phyloP scores from a whole-genome alignment of 1,284 basidiomycete species.

The Schizopora paradoxa region DNA sequence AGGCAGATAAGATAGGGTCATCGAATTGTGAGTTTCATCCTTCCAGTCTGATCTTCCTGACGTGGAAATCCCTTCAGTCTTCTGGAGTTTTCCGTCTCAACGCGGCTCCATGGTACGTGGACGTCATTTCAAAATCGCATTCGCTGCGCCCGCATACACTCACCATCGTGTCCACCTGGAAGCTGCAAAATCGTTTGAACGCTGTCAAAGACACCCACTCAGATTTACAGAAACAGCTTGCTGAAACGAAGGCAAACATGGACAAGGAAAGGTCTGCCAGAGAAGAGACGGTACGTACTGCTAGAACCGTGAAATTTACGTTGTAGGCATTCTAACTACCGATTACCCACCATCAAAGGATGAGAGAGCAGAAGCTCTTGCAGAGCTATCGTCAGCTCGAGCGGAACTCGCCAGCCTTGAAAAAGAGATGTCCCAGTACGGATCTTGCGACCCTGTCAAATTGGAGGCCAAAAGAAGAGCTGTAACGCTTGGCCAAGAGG shows the following conservation, averaged over 20 bases:
- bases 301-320: slow-evolving; percentile 1
- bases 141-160: slow-evolving; percentile 10
- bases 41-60: neutral
- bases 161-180: slow-evolving; percentile 13
- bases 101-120: slow-evolving; percentile 64
- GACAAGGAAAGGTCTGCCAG: slow-evolving; percentile 51
- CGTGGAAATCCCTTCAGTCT: slow-evolving; percentile 47
- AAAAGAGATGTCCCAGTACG: slow-evolving; percentile 67
- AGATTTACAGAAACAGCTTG: slow-evolving; percentile 42
- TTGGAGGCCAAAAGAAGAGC: slow-evolving; percentile 72
- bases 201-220: slow-evolving; percentile 46
- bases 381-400: slow-evolving; percentile 44
- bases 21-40: slow-evolving; percentile 69
- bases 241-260: slow-evolving; percentile 41
- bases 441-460: slow-evolving; percentile 76
- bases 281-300: slow-evolving; percentile 55
- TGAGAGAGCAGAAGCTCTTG: slow-evolving; percentile 46
- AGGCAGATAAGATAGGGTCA: slow-evolving; percentile 84
- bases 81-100: slow-evolving; percentile 90
- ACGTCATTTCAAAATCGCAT: neutral
- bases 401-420: slow-evolving; percentile 54
- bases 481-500: slow-evolving; percentile 69
- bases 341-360: too few relatives aligned
- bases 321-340: neutral
- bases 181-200: slow-evolving; percentile 61